Evolutionary conservation across 352 stramenopile genomes (phyloP), one percentile per base, ranked within the genome.

Genomic region (Globisporangium nodosum): DNA sequence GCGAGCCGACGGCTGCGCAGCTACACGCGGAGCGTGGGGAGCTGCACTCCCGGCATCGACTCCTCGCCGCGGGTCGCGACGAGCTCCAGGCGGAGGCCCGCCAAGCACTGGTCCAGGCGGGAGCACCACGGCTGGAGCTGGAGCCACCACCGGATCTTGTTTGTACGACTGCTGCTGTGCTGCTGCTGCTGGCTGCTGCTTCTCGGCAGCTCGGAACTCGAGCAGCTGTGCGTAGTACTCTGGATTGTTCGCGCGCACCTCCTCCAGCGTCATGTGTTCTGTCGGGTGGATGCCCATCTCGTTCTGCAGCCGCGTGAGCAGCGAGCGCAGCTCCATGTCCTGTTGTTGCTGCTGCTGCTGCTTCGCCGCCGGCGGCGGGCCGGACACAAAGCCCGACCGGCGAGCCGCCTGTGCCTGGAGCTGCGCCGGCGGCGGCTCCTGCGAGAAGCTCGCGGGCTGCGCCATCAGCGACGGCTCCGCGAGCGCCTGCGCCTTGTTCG

Each of bases 221-320:
- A 91, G 69, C 54, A 94, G 71, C 60, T 92, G 75, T 49, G 79
- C 82, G 63, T 94, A 94, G 71, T 88, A 92, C 45, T 80, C 79
- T 16, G 85, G 83, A 62, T 94, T 93, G 69, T 91, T 82, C 35
- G 79, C 72, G n/a, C 83, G 81, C 61, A 94, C 85, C 77, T 94
- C 80, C 59, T 94, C 85, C 33, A 94, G 70, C 54, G 78, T 84
- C 72, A 94, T 84, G 66, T 94, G 85, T 60, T 92, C 75, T 1
- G 83, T 91, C 48, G 85, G 85, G 59, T 94, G 85, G 55, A 94
- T 92, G 3, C 74, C 79, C 80, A 93, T 92, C 46, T 94, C 85
- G 49, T 92, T 94, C 65, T 94, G 85, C 30, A 94, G 67, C 64
- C 85, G 78, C n/a, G 82, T 92, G 21, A 94, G 69, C 46, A 94